A percentile compares a stretch with the other conserved stretches of the same genome.
Evolutionary conservation across 2,329 filamentous ascomycete species (phyloP).

Genomic region (Cercospora canescens): DNA sequence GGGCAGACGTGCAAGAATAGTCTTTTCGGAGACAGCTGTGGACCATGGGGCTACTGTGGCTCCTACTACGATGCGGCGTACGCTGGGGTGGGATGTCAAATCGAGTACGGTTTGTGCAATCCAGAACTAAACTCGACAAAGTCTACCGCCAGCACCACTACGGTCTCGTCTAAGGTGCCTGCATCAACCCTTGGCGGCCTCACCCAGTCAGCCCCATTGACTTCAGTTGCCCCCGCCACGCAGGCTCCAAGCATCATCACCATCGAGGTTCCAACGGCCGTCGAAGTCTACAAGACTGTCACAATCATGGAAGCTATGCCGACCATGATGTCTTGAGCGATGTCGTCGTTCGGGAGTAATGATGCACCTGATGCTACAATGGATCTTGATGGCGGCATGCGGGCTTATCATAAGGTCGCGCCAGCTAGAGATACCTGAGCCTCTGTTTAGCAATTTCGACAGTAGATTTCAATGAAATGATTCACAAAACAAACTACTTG

Average conservation of each 20-base stretch:
- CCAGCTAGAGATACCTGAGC: background rate
- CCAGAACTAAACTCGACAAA: background rate
- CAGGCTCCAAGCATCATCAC: background rate
- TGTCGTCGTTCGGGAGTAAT: too few relatives aligned
- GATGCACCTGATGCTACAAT: background rate
- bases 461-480: background rate
- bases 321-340: too few relatives aligned
- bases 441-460: background rate
- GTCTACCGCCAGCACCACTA: background rate
- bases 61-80: background rate
- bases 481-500: background rate
- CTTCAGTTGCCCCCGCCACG: background rate
- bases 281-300: background rate
- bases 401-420: background rate
- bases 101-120: background rate
- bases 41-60: background rate
- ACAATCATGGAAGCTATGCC: background rate
- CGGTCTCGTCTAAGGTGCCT: background rate
- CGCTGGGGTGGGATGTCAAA: background rate
- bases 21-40: background rate
- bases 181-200: too few relatives aligned
- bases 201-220: background rate
- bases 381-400: background rate
- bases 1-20: background rate
- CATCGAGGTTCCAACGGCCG: background rate